Conservation (phyloP, 2,329 filamentous ascomycete genomes). For the Calonectria ilicicola region DNA sequence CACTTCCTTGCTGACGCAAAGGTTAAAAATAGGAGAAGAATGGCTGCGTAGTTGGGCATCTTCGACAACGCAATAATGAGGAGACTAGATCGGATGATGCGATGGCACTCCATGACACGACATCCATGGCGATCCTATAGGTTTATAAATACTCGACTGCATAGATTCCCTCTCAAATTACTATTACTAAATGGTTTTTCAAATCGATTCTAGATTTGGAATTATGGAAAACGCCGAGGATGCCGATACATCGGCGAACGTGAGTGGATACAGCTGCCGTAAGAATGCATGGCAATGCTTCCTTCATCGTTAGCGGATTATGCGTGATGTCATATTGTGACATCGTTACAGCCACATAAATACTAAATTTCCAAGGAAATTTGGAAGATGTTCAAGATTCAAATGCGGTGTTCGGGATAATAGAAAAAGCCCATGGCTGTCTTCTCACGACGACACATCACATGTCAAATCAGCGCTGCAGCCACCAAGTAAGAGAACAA, state of each 20-base stretch:
- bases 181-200: neutral
- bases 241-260: neutral
- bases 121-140: too few relatives aligned
- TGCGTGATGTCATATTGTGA: neutral
- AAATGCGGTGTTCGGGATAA: too few relatives aligned
- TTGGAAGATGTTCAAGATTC: neutral
- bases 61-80: too few relatives aligned
- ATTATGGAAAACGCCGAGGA: neutral
- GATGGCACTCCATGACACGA: too few relatives aligned
- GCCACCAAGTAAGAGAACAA: too few relatives aligned
- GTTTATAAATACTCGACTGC: neutral
- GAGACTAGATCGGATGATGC: neutral
- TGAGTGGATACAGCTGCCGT: neutral
- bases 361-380: neutral
- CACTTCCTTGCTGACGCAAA: slow-evolving; percentile 52
- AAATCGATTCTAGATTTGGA: neutral
- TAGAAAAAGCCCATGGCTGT: too few relatives aligned
- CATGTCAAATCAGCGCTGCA: too few relatives aligned
- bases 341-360: neutral
- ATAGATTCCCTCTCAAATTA: neutral
- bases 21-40: slow-evolving; percentile 27
- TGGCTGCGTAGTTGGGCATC: neutral
- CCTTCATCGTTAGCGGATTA: neutral
- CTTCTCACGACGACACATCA: too few relatives aligned
- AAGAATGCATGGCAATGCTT: neutral